Base-by-base conservation (phyloP, 345 rosid species). In the Camelina laxa region DNA sequence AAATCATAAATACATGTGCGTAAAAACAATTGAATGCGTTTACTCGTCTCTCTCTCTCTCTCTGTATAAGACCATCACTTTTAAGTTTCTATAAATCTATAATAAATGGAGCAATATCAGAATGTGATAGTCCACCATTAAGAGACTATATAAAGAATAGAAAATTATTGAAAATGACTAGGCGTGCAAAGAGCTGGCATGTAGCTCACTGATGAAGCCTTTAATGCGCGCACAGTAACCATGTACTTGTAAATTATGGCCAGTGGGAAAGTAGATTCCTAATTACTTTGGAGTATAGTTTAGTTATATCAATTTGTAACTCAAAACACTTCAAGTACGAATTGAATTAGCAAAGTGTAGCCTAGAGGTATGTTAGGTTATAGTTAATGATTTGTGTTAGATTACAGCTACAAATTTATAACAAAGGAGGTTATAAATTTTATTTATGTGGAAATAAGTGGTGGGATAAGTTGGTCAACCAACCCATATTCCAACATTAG, bases 181-280 rank as follows among this genome's bases (percentile, higher is more conserved):
- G 49, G 63, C 56, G 50, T 42, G 79, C 35, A 54, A 42, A 8
- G 74, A 60, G 79, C 49, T 68, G 68, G 57, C 69, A 47, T 42
- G 63, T 75, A 53, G 68, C 69, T 51, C 70, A 57, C n/a, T n/a
- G 20, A 49, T 16, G 36, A 44, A 17, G 27, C 30, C 47, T 68
- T 75, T 51, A 68, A 75, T 51, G 79, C 64, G 14, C 45, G 7
- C 45, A 7, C 74, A 68, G 30, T 67, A 39, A 73, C 57, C 27
- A 9, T 24, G 4, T 41, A 53, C 41, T 48, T 48, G 24, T 48
- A 19, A 20, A 38, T 15, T 54, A 38, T 55, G 27, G n/a, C 51
- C 10, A 56, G 35, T 47, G 41, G 6, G 41, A 65, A 42, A 41
- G 56, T 45, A 65, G 20, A 54, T 54, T 39, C 7, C 48, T 21